Conservation (phyloP, 78 protist genomes). For the Creolimax fragrantissima region DNA sequence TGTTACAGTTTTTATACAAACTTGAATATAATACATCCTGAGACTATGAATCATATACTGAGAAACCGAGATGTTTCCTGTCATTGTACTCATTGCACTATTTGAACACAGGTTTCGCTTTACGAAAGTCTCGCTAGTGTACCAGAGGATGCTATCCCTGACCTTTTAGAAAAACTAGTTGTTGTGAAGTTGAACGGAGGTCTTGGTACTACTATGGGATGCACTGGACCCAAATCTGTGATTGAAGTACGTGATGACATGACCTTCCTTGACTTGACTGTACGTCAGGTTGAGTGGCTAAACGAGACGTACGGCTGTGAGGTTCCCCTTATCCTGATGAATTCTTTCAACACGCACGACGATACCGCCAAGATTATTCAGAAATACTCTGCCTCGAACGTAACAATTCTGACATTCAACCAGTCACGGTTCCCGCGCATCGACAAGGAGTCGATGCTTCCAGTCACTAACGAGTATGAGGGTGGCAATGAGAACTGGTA, state of each 20-base stretch:
- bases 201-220: constrained; percentile 99
- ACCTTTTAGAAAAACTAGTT: constrained; percentile 53
- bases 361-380: constrained; percentile 60
- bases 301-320: constrained; percentile 43
- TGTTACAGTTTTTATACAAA: too few relatives aligned
- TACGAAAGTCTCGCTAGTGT: constrained; percentile 7
- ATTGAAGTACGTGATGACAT: constrained; percentile 65
- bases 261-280: constrained; percentile 86
- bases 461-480: background rate
- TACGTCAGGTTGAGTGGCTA: constrained; percentile 76
- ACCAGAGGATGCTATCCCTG: background rate
- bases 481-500: background rate
- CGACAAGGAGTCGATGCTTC: background rate
- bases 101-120: background rate
- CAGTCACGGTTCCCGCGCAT: constrained; percentile 79
- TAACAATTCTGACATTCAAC: constrained; percentile 61
- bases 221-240: constrained; percentile 85
- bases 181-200: constrained; percentile 96
- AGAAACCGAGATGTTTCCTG: too few relatives aligned
- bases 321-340: constrained; percentile 92
- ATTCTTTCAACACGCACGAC: constrained; percentile 89
- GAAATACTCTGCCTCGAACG: constrained; percentile 44
- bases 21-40: too few relatives aligned
- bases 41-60: too few relatives aligned
- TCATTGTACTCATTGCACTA: too few relatives aligned